Percentiles rank a stretch among this genome's conserved stretches.
phyloP scores from a whole-genome alignment of 805 yeast species.

The Priceomyces carsonii region DNA sequence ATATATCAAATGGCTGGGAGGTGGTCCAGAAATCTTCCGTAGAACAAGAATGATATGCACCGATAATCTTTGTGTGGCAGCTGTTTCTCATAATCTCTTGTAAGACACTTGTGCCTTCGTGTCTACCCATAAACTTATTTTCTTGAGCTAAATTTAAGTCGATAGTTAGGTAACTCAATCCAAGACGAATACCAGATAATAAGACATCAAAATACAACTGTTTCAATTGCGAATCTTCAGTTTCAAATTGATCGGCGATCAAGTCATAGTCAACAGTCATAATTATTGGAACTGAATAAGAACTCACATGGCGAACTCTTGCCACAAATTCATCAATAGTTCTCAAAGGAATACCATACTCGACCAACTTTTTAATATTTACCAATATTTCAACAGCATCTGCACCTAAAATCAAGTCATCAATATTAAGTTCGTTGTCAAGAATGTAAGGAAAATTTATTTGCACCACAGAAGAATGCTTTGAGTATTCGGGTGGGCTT shows the following conservation, averaged over 20 bases:
- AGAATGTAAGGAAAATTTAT: conserved; percentile 7
- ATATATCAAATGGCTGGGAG: conserved; percentile 2
- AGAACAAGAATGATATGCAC: conserved; percentile 2
- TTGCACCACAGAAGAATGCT: conserved; percentile 11
- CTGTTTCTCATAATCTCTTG: neutral
- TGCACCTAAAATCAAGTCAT: conserved; percentile 9
- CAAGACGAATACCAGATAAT: too few relatives aligned
- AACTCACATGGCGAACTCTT: conserved; percentile 9
- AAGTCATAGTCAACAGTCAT: conserved; percentile 8
- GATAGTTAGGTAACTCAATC: too few relatives aligned
- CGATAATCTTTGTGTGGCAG: conserved; percentile 2
- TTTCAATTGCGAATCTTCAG: too few relatives aligned
- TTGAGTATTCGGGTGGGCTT: conserved; percentile 1
- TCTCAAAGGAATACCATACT: conserved; percentile 4
- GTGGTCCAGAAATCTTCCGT: conserved; percentile 3
- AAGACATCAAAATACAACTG: too few relatives aligned
- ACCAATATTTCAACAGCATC: conserved; percentile 13
- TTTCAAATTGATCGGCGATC: too few relatives aligned
- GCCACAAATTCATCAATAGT: conserved; percentile 10
- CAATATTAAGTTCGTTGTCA: conserved; percentile 1
- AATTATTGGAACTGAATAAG: conserved; percentile 10
- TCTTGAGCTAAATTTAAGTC: too few relatives aligned
- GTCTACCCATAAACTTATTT: conserved; percentile 1
- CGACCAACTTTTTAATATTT: conserved; percentile 10
- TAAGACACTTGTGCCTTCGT: conserved; percentile 3